A percentile compares a stretch with the other conserved stretches of the same genome.
These are phyloP conservation scores for Pinus tabuliformis DNA, from an alignment of 75 land plant species.

Conservation along the genomic window DNA sequence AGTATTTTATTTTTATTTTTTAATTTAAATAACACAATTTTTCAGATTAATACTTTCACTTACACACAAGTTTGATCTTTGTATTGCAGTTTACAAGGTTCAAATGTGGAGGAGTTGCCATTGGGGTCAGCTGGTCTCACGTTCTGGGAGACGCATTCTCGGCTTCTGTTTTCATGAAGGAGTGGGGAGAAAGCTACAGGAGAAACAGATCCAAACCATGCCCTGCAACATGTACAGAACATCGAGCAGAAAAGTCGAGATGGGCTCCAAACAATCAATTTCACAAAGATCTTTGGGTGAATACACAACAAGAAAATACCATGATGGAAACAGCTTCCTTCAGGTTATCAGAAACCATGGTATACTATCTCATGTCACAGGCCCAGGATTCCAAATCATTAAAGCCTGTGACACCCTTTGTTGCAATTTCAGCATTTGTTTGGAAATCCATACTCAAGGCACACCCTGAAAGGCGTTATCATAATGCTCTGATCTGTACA, in stretches of 20 bases:
- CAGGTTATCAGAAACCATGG: neutral
- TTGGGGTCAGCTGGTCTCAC: conserved; percentile 68
- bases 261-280: neutral
- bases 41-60: too few species aligned
- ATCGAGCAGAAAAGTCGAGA: neutral
- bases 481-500: neutral
- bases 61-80: too few species aligned
- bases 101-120: conserved; percentile 59
- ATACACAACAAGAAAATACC: neutral
- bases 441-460: conserved; percentile 50
- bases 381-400: conserved; percentile 1
- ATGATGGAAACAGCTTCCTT: neutral
- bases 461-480: conserved; percentile 20
- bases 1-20: too few species aligned
- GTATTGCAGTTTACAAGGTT: conserved; percentile 52
- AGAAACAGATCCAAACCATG: neutral
- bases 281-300: neutral
- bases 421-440: conserved; percentile 42
- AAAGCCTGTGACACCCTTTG: conserved; percentile 30
- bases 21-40: too few species aligned
- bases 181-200: conserved; percentile 15
- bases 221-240: neutral
- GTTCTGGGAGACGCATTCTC: conserved; percentile 50
- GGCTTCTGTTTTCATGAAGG: conserved; percentile 39
- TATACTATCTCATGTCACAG: conserved; percentile 1